phyloP scores from a whole-genome alignment of 176 grass and related monocot species.

The Canna indica region DNA sequence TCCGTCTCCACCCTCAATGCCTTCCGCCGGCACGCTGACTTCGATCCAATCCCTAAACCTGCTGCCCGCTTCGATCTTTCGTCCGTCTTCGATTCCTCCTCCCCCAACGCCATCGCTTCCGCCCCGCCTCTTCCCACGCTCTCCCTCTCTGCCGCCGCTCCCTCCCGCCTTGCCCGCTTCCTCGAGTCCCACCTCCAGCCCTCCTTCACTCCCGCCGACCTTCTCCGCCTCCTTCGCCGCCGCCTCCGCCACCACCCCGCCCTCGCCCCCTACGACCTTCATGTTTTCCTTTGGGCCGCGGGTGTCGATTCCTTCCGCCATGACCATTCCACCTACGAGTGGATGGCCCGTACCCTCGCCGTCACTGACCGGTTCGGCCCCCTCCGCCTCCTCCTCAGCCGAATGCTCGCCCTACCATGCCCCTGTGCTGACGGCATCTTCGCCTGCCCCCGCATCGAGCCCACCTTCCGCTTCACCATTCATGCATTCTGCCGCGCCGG shows the following conservation, averaged over 20 bases:
- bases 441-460: slow-evolving; percentile 5
- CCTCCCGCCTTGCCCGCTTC: neutral
- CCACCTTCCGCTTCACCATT: slow-evolving; percentile 2
- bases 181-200: slow-evolving; percentile 2
- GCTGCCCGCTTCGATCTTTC: slow-evolving; percentile 5
- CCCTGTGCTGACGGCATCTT: slow-evolving; percentile 12
- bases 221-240: neutral
- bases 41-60: neutral
- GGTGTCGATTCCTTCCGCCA: slow-evolving; percentile 6
- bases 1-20: neutral
- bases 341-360: slow-evolving; percentile 6
- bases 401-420: neutral
- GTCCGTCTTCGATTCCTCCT: slow-evolving; percentile 4
- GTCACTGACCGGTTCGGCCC: neutral
- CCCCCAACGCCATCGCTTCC: neutral
- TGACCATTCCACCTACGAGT: slow-evolving; percentile 7
- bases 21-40: neutral
- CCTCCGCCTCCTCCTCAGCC: neutral
- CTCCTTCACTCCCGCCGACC: neutral
- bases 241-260: slow-evolving; percentile 5
- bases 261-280: slow-evolving; percentile 4
- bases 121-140: neutral
- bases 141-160: slow-evolving; percentile 1
- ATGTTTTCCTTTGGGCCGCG: slow-evolving; percentile 5
- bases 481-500: slow-evolving; percentile 4